phyloP scores from a whole-genome alignment of 2,329 filamentous ascomycete genomes.

The Exutisphaerella laricina region DNA sequence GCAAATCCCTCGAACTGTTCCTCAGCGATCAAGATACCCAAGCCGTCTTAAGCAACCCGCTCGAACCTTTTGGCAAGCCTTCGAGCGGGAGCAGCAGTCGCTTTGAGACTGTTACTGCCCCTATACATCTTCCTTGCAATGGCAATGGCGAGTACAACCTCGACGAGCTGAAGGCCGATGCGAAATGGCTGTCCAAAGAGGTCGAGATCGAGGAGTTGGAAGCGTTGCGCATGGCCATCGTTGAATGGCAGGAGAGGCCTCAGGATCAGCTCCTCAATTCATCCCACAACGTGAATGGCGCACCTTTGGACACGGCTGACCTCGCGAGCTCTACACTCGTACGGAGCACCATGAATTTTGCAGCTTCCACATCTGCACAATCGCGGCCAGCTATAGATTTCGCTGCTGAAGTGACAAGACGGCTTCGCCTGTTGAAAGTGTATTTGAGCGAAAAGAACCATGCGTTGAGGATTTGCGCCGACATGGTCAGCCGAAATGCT shows the following conservation, averaged over 20 bases:
- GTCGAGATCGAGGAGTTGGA: constrained; percentile 73
- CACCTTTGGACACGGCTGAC: constrained; percentile 5
- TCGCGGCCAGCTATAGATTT: constrained; percentile 17
- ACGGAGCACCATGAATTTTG: constrained; percentile 17
- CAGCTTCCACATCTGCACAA: constrained; percentile 9
- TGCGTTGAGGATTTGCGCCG: constrained; percentile 20
- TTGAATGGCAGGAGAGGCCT: constrained; percentile 81
- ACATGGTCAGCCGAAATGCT: constrained; percentile 20
- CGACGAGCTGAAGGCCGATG: constrained; percentile 75
- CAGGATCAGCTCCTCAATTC: constrained; percentile 57
- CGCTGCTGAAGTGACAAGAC: constrained; percentile 27
- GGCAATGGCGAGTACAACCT: constrained; percentile 64
- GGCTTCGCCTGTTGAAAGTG: constrained; percentile 22
- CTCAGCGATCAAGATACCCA: constrained; percentile 64
- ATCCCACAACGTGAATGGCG: constrained; percentile 32
- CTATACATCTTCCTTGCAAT: constrained; percentile 72
- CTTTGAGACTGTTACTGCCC: constrained; percentile 79
- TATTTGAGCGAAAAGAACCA: constrained; percentile 26
- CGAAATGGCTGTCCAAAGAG: constrained; percentile 76
- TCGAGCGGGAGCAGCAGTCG: constrained; percentile 45
- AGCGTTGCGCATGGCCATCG: constrained; percentile 70
- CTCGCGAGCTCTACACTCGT: constrained; percentile 12
- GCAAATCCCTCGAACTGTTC: constrained; percentile 57
- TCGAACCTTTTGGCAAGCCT: constrained; percentile 60
- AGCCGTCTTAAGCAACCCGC: constrained; percentile 62